Percentiles rank a stretch among this genome's conserved stretches.
Evolutionary conservation across 1,139 yeast species (phyloP).

Genomic region (Groenewaldozyma sp.): DNA sequence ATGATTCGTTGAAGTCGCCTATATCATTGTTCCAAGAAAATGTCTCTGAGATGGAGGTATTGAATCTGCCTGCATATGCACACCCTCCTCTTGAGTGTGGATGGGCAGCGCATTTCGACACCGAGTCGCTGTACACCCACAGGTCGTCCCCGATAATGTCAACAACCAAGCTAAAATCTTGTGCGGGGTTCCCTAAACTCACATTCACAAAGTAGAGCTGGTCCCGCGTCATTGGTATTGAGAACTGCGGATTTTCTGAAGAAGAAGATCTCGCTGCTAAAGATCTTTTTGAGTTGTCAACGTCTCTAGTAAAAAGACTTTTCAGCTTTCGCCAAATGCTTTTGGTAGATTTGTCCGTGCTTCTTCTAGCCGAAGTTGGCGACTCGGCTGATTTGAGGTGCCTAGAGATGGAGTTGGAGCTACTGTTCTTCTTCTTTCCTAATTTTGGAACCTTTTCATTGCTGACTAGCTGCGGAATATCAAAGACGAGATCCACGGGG

Average conservation of each 20-base stretch:
- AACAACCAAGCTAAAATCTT: slow-evolving; percentile 12
- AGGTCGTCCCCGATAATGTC: slow-evolving; percentile 15
- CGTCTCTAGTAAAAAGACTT: no score
- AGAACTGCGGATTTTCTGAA: no score
- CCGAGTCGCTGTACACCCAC: slow-evolving; percentile 12
- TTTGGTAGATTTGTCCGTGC: no score
- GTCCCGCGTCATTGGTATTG: not conserved
- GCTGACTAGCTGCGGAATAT: not conserved
- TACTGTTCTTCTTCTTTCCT: no score
- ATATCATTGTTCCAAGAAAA: slow-evolving; percentile 5
- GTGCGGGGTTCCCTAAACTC: slow-evolving; percentile 12
- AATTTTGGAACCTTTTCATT: no score
- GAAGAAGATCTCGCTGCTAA: no score
- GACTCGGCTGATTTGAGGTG: no score
- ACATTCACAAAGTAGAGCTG: slow-evolving; percentile 8
- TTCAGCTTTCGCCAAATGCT: no score
- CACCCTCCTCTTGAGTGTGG: slow-evolving; percentile 7
- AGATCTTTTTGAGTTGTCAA: no score
- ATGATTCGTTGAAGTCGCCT: slow-evolving; percentile 11
- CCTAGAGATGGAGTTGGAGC: no score
- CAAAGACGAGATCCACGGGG: not conserved
- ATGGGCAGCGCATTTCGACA: slow-evolving; percentile 9
- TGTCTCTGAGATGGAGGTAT: slow-evolving; percentile 11
- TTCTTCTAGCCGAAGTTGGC: no score
- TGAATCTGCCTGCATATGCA: slow-evolving; percentile 9